Conservation (phyloP, 129 eudicot genomes). For the carrot (Daucus carota) region DNA sequence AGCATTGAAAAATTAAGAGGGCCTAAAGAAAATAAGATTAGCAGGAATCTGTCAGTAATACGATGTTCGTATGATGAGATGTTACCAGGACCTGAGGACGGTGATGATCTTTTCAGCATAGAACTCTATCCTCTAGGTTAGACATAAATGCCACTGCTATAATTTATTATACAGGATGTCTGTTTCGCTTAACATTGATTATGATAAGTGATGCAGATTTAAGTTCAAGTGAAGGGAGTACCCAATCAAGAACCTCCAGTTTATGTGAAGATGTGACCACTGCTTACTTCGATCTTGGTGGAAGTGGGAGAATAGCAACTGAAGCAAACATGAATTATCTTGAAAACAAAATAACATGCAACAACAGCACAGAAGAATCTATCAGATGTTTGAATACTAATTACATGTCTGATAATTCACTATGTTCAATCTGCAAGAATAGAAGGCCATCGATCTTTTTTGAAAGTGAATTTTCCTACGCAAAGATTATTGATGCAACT, state of each 20-base stretch:
- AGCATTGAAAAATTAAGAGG: slow-evolving; percentile 31
- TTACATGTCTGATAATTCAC: slow-evolving; percentile 15
- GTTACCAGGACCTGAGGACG: slow-evolving; percentile 24
- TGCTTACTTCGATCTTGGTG: slow-evolving; percentile 16
- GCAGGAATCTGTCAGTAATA: not conserved
- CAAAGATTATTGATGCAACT: slow-evolving; percentile 32
- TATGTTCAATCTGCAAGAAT: slow-evolving; percentile 26
- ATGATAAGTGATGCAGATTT: not conserved
- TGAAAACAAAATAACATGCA: slow-evolving; percentile 4
- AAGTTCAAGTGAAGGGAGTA: slow-evolving; percentile 13
- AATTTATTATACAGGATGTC: not conserved
- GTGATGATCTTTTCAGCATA: slow-evolving; percentile 38
- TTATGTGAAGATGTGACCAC: slow-evolving; percentile 13
- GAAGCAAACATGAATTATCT: not conserved
- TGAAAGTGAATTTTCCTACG: slow-evolving; percentile 21
- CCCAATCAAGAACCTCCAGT: slow-evolving; percentile 22
- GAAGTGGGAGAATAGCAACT: slow-evolving; percentile 10
- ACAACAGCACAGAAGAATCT: not conserved
- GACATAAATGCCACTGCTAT: not conserved
- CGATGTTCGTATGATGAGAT: slow-evolving; percentile 19
- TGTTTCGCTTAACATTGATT: not conserved
- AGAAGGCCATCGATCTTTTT: slow-evolving; percentile 22
- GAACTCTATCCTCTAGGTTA: slow-evolving; percentile 28
- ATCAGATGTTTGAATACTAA: not conserved
- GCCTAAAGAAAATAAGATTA: slow-evolving; percentile 15